A percentile compares a stretch with the other conserved stretches of the same genome.
Evolutionary conservation across 2,329 filamentous ascomycete genomes (phyloP).

Genomic region (Botryosphaeria dothidea): DNA sequence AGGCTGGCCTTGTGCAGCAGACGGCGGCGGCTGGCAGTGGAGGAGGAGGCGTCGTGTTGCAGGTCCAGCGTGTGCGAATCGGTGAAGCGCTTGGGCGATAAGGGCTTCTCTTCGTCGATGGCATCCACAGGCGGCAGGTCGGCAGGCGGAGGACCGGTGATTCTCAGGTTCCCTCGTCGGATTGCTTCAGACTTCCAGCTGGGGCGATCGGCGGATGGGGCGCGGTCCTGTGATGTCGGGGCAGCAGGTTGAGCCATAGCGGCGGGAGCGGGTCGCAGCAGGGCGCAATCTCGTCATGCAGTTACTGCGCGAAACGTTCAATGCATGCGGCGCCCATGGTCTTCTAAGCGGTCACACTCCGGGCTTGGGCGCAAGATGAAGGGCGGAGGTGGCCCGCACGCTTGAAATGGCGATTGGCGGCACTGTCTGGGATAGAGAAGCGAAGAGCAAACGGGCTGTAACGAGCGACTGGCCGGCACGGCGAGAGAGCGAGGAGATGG

Average conservation of each 20-base stretch:
- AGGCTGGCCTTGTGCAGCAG: conserved; percentile 15
- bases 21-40: conserved; percentile 5
- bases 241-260: conserved; percentile 36
- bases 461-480: conserved; percentile 9
- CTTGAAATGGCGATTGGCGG: neutral
- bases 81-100: conserved; percentile 20
- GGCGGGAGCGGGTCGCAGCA: conserved; percentile 18
- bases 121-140: conserved; percentile 5
- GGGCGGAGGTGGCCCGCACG: neutral
- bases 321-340: neutral
- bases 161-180: conserved; percentile 39
- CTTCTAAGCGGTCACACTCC: neutral
- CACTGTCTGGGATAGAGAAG: neutral
- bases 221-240: conserved; percentile 23
- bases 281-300: conserved; percentile 12
- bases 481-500: neutral
- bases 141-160: conserved; percentile 37
- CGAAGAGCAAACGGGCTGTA: conserved; percentile 3
- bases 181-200: conserved; percentile 44
- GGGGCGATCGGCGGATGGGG: conserved; percentile 27
- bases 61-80: conserved; percentile 14
- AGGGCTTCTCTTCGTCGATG: conserved; percentile 12
- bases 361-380: neutral
- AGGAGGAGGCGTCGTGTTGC: conserved; percentile 20
- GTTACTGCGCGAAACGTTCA: neutral